Evolutionary conservation across 768 basidiomycete genomes (phyloP), one percentile per base, ranked within the genome.

Genomic region (Psilocybe azurescens): DNA sequence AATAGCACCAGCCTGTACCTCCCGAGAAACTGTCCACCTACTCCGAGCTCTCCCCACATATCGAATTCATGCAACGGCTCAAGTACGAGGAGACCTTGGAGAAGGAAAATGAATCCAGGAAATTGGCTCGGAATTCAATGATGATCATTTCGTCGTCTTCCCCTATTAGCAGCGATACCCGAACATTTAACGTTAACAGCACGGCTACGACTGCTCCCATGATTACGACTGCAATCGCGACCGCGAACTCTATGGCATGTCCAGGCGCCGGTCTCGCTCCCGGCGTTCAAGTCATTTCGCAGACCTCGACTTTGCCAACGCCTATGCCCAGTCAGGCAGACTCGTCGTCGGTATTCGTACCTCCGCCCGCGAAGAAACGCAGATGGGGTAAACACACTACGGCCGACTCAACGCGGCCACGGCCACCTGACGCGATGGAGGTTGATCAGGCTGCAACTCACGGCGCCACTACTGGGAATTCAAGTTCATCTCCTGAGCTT

Each of bases 21-120:
- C 68, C 70, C 1, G 63, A 64, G 20, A 66, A 70, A 39, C 61
- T 60, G 16, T 74, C 75, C 6, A 48, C 62, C 9, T 70, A 76
- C 50, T 73, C 74, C 1, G 71, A 73, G 36, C 65, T 74, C 3
- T 59, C 65, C 11, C 60, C 67, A 2, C 67, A 75, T 54, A 53
- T 74, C 9, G 61, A 58, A 13, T 73, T 67, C 39, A 56, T 69
- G 58, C 53, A 60, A 24, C 61, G 58, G 29, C 59, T 68, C 11
- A 56, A 63, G 38, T 49, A 62, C 20, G 61, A 65, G 32, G 62
- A 62, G 28, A 57, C n/a, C 2, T 9, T 60, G 14, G 28, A 16
- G 6, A 63, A 33, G 9, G 47, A 11, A 5, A 63, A 33, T 7
- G 50, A 47, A 1, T 46, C 36, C 16, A n/a, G 3, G 36, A 58